phyloP scores from a whole-genome alignment of 805 yeast genomes.

The Saccharomyces eubayanus region DNA sequence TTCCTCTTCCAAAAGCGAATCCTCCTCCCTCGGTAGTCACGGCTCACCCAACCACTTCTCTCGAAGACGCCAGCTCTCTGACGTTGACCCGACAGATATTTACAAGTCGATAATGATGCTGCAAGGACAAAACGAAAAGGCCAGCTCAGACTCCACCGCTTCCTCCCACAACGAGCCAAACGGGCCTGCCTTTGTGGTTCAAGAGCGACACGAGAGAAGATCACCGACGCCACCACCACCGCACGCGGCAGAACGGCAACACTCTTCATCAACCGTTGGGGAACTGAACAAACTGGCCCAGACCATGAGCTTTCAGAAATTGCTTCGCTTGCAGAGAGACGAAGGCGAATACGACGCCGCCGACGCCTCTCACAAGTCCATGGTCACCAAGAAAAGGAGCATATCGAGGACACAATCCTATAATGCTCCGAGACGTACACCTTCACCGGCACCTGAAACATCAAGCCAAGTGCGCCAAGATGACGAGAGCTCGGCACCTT shows the following conservation, averaged over 20 bases:
- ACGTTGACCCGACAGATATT: constrained; percentile 71
- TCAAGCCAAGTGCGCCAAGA: neutral
- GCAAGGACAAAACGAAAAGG: constrained; percentile 39
- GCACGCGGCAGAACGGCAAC: neutral
- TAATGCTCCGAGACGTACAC: neutral
- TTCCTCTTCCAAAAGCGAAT: neutral
- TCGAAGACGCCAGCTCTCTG: constrained; percentile 28
- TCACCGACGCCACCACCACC: neutral
- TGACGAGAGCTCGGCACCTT: neutral
- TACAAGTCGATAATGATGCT: constrained; percentile 73
- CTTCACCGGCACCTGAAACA: neutral
- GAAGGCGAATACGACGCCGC: neutral
- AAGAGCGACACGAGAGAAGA: constrained; percentile 43
- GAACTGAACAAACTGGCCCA: neutral
- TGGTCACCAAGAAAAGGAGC: neutral
- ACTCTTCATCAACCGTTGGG: neutral
- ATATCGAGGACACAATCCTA: neutral
- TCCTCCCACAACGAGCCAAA: constrained; percentile 34
- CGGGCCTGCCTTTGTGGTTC: constrained; percentile 68
- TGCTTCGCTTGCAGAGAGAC: neutral
- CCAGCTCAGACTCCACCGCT: constrained; percentile 4
- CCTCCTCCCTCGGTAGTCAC: neutral
- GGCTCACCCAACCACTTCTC: constrained; percentile 21
- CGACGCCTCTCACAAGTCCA: neutral
- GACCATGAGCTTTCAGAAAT: neutral